phyloP scores from a whole-genome alignment of 2,329 filamentous ascomycete genomes.

The Alternaria atra region DNA sequence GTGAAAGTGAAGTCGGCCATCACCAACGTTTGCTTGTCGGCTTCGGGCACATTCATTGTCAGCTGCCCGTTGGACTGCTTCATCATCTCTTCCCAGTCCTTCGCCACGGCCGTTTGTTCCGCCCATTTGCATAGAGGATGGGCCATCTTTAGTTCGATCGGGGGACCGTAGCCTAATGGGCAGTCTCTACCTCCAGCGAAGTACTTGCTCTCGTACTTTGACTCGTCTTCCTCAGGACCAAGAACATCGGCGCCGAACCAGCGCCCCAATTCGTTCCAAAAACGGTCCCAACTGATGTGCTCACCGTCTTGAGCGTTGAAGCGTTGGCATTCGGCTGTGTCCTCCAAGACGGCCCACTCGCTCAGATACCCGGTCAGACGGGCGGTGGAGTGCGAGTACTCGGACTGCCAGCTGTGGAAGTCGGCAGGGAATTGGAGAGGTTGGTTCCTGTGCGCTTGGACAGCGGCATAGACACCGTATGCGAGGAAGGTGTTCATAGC shows the following conservation, averaged over 20 bases:
- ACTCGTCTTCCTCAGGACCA: neutral
- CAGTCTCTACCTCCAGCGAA: slow-evolving; percentile 11
- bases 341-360: slow-evolving; percentile 22
- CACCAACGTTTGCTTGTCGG: slow-evolving; percentile 2
- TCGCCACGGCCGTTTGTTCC: neutral
- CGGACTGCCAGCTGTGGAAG: slow-evolving; percentile 16
- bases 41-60: slow-evolving; percentile 14
- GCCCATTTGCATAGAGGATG: slow-evolving; percentile 10
- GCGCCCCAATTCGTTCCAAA: slow-evolving; percentile 21
- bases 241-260: slow-evolving; percentile 17
- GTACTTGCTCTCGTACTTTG: neutral
- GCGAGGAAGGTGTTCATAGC: slow-evolving; percentile 22
- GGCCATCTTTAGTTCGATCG: neutral
- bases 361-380: slow-evolving; percentile 23
- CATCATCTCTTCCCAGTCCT: slow-evolving; percentile 20
- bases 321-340: slow-evolving; percentile 13
- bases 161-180: slow-evolving; percentile 17
- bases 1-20: slow-evolving; percentile 17
- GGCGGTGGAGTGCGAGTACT: slow-evolving; percentile 16
- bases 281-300: slow-evolving; percentile 12
- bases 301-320: slow-evolving; percentile 19
- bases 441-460: slow-evolving; percentile 19
- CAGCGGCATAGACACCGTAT: slow-evolving; percentile 19
- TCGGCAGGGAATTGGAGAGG: slow-evolving; percentile 12
- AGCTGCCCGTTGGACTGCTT: slow-evolving; percentile 11